phyloP scores from a whole-genome alignment of 1,139 yeast genomes.

The Hansenula lynferdii region DNA sequence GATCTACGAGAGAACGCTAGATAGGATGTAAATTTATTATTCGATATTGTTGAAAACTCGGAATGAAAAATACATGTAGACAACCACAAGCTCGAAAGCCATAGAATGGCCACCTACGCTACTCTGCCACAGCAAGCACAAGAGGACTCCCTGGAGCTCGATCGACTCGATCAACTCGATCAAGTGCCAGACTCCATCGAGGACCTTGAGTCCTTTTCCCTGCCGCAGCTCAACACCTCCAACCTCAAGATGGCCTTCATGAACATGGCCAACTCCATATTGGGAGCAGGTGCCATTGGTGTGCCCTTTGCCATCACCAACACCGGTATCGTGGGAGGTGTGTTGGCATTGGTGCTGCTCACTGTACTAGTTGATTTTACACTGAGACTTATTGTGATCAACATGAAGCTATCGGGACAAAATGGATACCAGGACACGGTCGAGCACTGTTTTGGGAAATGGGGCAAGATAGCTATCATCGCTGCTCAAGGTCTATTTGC shows the following conservation, averaged over 20 bases:
- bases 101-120: too few species aligned
- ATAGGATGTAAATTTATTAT: too few species aligned
- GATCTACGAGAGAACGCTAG: slow-evolving; percentile 16
- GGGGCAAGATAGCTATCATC: slow-evolving; percentile 65
- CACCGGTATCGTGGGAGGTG: slow-evolving; percentile 75
- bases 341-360: slow-evolving; percentile 52
- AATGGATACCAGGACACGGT: slow-evolving; percentile 86
- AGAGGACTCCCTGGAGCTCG: slow-evolving; percentile 11
- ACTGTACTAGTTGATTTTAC: slow-evolving; percentile 89
- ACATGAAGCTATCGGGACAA: slow-evolving; percentile 72
- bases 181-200: too few species aligned
- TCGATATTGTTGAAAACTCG: too few species aligned
- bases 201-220: too few species aligned
- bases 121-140: too few species aligned
- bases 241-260: slow-evolving; percentile 81
- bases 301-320: slow-evolving; percentile 86
- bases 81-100: too few species aligned
- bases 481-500: slow-evolving; percentile 85
- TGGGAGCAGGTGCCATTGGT: slow-evolving; percentile 97
- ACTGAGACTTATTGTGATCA: slow-evolving; percentile 69
- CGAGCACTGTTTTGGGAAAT: slow-evolving; percentile 67
- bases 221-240: too few species aligned
- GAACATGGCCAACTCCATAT: slow-evolving; percentile 93
- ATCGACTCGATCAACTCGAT: background rate
- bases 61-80: too few species aligned